These are phyloP conservation scores for Suillus subaureus DNA, from an alignment of 768 basidiomycete species.

Conservation along the genomic window DNA sequence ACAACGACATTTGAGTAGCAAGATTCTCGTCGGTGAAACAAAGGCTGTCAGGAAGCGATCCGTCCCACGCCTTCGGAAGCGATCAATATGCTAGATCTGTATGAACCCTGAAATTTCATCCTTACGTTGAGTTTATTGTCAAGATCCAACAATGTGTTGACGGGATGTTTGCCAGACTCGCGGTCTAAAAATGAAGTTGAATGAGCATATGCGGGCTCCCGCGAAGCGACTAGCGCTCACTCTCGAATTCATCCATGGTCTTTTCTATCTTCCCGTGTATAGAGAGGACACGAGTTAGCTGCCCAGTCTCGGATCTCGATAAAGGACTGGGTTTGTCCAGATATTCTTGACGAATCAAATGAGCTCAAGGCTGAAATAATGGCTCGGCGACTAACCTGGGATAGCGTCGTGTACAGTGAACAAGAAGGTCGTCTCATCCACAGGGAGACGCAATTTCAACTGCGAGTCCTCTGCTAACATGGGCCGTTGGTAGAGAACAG, in stretches of 20 bases:
- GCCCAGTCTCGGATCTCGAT: slow-evolving; percentile 68
- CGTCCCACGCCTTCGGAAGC: slow-evolving; percentile 57
- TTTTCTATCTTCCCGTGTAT: slow-evolving; percentile 65
- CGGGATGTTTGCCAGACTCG: slow-evolving; percentile 29
- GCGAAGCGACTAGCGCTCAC: slow-evolving; percentile 33
- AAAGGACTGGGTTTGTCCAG: slow-evolving; percentile 60
- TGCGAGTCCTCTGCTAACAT: slow-evolving; percentile 44
- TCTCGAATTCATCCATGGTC: slow-evolving; percentile 52
- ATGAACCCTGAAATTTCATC: slow-evolving; percentile 8
- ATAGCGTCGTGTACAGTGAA: slow-evolving; percentile 49
- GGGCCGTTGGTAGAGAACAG: slow-evolving; percentile 38
- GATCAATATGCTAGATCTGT: slow-evolving; percentile 14
- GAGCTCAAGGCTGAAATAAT: slow-evolving; percentile 4
- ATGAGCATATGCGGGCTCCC: slow-evolving; percentile 24
- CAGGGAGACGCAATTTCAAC: slow-evolving; percentile 67
- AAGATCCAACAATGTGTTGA: slow-evolving; percentile 42
- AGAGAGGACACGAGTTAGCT: slow-evolving; percentile 68
- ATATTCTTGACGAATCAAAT: slow-evolving; percentile 52
- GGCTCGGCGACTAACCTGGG: slow-evolving; percentile 27
- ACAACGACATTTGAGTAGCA: slow-evolving; percentile 70
- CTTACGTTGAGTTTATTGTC: slow-evolving; percentile 44
- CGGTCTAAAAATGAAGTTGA: slow-evolving; percentile 24
- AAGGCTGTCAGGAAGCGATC: slow-evolving; percentile 69
- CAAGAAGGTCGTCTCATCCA: slow-evolving; percentile 82
- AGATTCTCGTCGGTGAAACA: slow-evolving; percentile 72